Evolutionary conservation across 148 eudicot species (phyloP).

Genomic region (Rhododendron mucronatum): DNA sequence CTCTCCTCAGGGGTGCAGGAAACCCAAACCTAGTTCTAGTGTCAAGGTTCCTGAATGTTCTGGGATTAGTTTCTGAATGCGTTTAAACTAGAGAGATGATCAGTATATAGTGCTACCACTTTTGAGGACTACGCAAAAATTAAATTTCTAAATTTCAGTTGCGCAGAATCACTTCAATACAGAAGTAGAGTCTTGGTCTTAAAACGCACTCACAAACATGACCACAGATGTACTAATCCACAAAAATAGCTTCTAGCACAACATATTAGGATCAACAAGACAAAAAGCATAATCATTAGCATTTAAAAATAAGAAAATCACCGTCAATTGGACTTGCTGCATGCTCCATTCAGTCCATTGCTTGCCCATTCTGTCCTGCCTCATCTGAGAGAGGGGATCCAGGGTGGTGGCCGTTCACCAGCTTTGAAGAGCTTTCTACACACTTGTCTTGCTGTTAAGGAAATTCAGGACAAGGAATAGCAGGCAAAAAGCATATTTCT

Average conservation of each 20-base stretch:
- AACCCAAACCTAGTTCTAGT: neutral
- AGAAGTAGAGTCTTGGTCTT: neutral
- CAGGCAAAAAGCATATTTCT: slow-evolving; percentile 79
- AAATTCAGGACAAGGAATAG: slow-evolving; percentile 64
- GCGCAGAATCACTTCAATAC: neutral
- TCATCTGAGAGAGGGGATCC: slow-evolving; percentile 75
- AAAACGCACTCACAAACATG: neutral
- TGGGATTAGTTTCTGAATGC: neutral
- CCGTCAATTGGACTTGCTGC: slow-evolving; percentile 69
- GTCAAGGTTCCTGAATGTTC: neutral
- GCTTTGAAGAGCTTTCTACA: slow-evolving; percentile 47
- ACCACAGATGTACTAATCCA: neutral
- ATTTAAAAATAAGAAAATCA: slow-evolving; percentile 15
- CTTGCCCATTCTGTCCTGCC: slow-evolving; percentile 56
- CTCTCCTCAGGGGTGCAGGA: neutral
- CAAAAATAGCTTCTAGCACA: neutral
- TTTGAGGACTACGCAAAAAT: neutral
- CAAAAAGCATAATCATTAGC: neutral
- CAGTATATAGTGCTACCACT: neutral
- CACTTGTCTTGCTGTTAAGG: slow-evolving; percentile 53
- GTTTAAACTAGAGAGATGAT: neutral
- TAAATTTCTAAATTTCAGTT: neutral
- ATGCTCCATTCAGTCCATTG: slow-evolving; percentile 49
- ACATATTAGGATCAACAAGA: neutral
- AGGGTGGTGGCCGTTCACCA: slow-evolving; percentile 49